phyloP scores from a whole-genome alignment of 176 grass and related monocot genomes.

The Phoenix roebelenii region DNA sequence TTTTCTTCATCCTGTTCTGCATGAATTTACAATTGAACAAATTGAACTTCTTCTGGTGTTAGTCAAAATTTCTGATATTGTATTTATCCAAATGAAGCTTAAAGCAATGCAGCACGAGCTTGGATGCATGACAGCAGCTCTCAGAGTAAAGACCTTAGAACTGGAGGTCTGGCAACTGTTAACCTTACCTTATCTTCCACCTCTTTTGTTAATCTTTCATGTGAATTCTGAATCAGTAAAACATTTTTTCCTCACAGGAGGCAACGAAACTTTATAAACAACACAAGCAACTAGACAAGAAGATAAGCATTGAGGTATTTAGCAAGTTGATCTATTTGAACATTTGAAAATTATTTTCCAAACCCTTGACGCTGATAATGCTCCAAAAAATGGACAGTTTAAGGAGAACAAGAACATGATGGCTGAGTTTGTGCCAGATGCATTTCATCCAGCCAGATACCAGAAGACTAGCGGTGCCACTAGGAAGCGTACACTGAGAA shows the following conservation, averaged over 20 bases:
- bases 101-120: conserved; percentile 60
- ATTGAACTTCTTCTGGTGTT: no score
- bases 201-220: no score
- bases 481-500: conserved; percentile 3
- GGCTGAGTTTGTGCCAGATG: conserved; percentile 10
- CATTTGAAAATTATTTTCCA: no score
- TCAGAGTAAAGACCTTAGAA: conserved; percentile 37
- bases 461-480: not conserved
- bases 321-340: no score
- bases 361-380: no score
- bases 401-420: not conserved
- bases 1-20: no score
- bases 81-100: conserved; percentile 5
- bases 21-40: no score
- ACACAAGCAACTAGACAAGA: conserved; percentile 1
- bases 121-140: conserved; percentile 22
- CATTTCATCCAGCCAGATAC: conserved; percentile 2
- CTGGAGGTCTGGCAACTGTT: conserved; percentile 24
- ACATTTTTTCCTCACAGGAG: no score
- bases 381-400: no score
- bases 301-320: conserved; percentile 28
- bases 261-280: not conserved
- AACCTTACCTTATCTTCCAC: not conserved
- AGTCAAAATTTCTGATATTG: no score
- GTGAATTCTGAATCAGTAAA: no score